Conservation (phyloP, 2,329 filamentous ascomycete genomes). For the Alternaria alternata region DNA sequence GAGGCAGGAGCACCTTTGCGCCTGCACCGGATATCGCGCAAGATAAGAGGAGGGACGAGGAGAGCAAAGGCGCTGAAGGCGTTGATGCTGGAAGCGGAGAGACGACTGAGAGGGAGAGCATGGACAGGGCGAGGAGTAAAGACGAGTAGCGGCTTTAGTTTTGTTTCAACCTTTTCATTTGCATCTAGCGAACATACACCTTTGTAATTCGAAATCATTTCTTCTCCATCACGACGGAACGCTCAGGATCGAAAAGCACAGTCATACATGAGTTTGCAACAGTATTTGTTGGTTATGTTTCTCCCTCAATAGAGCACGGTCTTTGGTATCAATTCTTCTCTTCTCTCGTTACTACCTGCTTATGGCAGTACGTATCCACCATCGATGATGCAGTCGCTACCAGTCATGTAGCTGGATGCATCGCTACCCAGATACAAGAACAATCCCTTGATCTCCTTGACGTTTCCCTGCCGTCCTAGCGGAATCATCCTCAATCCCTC, state of each 20-base stretch:
- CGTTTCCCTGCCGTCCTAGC: slow-evolving; percentile 75
- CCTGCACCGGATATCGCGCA: slow-evolving; percentile 52
- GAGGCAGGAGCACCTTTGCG: slow-evolving; percentile 54
- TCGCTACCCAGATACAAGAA: slow-evolving; percentile 85
- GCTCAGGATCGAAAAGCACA: neutral
- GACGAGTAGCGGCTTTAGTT: slow-evolving; percentile 13
- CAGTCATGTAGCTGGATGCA: slow-evolving; percentile 80
- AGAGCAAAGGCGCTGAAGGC: slow-evolving; percentile 28
- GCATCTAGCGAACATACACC: neutral
- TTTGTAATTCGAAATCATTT: neutral
- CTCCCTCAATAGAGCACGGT: neutral
- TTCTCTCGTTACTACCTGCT: too few relatives aligned
- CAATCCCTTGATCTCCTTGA: slow-evolving; percentile 79
- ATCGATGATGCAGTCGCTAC: slow-evolving; percentile 76
- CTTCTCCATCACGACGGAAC: neutral
- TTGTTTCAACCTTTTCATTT: neutral
- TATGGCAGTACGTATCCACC: slow-evolving; percentile 69
- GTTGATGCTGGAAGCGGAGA: slow-evolving; percentile 18
- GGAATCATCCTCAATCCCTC: slow-evolving; percentile 77
- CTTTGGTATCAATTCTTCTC: slow-evolving; percentile 1
- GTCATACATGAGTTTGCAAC: neutral
- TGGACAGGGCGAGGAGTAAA: slow-evolving; percentile 22
- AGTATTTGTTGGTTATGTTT: neutral
- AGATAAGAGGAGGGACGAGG: slow-evolving; percentile 47
- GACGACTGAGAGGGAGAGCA: slow-evolving; percentile 12